phyloP scores from a whole-genome alignment of 1,284 basidiomycete genomes.

The Cutaneotrichosporon mucoides region DNA sequence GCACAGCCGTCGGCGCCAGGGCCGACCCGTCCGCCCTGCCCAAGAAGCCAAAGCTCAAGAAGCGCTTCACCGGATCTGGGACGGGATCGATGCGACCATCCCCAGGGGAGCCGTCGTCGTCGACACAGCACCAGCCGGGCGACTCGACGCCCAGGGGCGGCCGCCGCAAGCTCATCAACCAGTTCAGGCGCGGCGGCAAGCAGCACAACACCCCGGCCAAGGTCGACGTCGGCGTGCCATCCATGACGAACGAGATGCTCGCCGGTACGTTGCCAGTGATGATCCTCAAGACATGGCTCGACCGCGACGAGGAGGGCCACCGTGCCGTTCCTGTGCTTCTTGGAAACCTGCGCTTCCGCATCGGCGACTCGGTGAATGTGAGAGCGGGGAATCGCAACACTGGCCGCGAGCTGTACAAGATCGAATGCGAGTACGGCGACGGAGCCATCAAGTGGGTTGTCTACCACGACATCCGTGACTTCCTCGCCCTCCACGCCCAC shows the following conservation, averaged over 20 bases:
- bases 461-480: constrained; percentile 90
- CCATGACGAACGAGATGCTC: constrained; percentile 79
- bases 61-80: neutral
- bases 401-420: constrained; percentile 46
- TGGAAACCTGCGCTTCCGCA: constrained; percentile 47
- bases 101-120: no score
- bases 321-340: constrained; percentile 81
- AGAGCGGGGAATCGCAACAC: constrained; percentile 7
- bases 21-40: neutral
- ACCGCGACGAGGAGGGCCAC: constrained; percentile 81
- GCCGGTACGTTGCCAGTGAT: constrained; percentile 73
- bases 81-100: no score
- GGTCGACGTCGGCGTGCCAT: constrained; percentile 51
- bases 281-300: constrained; percentile 83
- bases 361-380: constrained; percentile 44
- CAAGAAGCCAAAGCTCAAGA: neutral
- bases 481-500: constrained; percentile 84
- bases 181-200: constrained; percentile 1
- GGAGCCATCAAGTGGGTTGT: constrained; percentile 92
- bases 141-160: neutral
- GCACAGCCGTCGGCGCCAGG: neutral
- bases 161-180: constrained; percentile 1
- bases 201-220: neutral
- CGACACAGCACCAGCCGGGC: neutral
- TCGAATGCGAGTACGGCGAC: constrained; percentile 87